A percentile compares a stretch with the other conserved stretches of the same genome.
Evolutionary conservation across 208 protist genomes (phyloP).

Genomic region (Zelonia costaricensis): DNA sequence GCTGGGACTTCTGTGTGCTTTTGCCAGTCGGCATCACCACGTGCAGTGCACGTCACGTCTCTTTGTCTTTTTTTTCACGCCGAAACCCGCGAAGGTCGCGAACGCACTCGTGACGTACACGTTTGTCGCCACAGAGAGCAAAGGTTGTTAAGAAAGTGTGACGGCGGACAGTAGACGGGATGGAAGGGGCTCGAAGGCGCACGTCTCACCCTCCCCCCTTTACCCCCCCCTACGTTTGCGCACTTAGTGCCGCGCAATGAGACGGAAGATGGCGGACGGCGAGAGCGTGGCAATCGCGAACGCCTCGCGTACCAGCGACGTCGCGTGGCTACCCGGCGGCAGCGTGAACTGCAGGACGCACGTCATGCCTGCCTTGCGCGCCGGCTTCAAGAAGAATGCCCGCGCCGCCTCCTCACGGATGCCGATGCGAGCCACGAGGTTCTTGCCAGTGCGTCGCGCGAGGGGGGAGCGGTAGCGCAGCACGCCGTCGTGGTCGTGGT

Average conservation of each 20-base stretch:
- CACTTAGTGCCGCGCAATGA: constrained; percentile 15
- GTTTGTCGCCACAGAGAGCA: too few relatives aligned
- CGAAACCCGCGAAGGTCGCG: too few relatives aligned
- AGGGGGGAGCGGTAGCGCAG: constrained; percentile 65
- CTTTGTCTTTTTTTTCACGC: too few relatives aligned
- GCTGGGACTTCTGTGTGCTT: too few relatives aligned
- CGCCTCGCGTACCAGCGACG: constrained; percentile 69
- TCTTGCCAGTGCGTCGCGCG: constrained; percentile 39
- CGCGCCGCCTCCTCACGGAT: constrained; percentile 62
- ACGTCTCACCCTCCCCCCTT: too few relatives aligned
- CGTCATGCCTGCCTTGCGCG: constrained; percentile 62
- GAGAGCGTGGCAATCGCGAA: constrained; percentile 77
- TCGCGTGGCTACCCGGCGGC: constrained; percentile 62
- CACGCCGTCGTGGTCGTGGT: constrained; percentile 81
- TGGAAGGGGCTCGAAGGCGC: too few relatives aligned
- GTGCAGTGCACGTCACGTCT: too few relatives aligned
- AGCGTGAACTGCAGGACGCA: constrained; percentile 69
- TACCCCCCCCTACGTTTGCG: too few relatives aligned
- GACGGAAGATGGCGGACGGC: constrained; percentile 54
- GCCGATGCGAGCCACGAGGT: constrained; percentile 60
- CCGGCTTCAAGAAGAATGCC: constrained; percentile 71
- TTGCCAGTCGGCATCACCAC: too few relatives aligned
- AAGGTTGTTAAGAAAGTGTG: too few relatives aligned
- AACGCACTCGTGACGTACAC: too few relatives aligned
- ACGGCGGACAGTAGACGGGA: too few relatives aligned